A percentile compares a stretch with the other conserved stretches of the same genome.
Evolutionary conservation across 768 basidiomycete genomes (phyloP).

Genomic region (Tricholomella constricta): DNA sequence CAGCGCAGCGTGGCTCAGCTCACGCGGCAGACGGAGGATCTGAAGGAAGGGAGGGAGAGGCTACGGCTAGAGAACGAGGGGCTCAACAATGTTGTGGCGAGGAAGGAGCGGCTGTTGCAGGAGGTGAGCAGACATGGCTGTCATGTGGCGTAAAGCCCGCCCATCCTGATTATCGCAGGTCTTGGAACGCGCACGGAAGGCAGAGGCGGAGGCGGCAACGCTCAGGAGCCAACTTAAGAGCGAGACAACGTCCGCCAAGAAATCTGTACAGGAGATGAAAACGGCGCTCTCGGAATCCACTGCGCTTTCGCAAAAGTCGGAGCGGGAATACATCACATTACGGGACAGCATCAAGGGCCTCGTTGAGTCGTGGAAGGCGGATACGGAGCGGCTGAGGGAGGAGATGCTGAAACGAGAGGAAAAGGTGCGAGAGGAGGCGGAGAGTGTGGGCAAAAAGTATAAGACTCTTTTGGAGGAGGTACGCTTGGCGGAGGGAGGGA

Average conservation of each 20-base stretch:
- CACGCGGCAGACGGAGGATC: constrained; percentile 83
- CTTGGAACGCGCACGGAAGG: constrained; percentile 82
- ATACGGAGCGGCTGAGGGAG: constrained; percentile 67
- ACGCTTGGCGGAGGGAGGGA: constrained; percentile 48
- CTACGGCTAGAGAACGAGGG: constrained; percentile 85
- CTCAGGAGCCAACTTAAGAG: constrained; percentile 74
- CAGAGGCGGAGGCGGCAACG: constrained; percentile 71
- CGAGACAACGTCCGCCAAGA: constrained; percentile 73
- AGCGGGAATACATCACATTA: constrained; percentile 80
- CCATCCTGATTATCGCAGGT: constrained; percentile 44
- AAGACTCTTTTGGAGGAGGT: constrained; percentile 62
- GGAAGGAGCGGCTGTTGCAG: constrained; percentile 85
- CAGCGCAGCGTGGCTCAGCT: constrained; percentile 84
- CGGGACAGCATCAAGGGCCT: constrained; percentile 77
- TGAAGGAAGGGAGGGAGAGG: constrained; percentile 85
- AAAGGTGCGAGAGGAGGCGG: constrained; percentile 64
- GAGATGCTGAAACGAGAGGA: constrained; percentile 80
- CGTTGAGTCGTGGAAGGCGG: constrained; percentile 71
- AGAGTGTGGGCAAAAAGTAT: constrained; percentile 72
- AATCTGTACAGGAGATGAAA: constrained; percentile 81
- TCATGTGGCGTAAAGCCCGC: background rate
- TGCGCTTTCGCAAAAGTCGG: constrained; percentile 74
- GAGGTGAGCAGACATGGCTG: constrained; percentile 52
- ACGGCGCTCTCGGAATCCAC: constrained; percentile 70
- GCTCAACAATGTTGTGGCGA: constrained; percentile 82